phyloP scores from a whole-genome alignment of 2,329 filamentous ascomycete species.

The Lojkania enalia region DNA sequence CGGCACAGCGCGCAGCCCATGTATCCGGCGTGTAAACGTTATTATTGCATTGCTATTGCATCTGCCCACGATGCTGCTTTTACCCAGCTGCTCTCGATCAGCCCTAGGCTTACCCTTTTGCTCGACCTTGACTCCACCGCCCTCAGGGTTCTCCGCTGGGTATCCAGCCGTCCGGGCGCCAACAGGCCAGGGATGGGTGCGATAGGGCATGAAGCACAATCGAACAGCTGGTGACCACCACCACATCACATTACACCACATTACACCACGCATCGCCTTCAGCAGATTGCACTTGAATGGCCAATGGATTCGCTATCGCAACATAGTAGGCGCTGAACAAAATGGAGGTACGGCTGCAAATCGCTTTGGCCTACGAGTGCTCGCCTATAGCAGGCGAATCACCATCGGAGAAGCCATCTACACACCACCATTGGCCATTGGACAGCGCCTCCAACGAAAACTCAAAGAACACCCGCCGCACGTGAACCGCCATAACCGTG shows the following conservation, averaged over 20 bases:
- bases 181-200: not conserved
- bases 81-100: not conserved
- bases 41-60: conserved; percentile 2
- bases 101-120: not conserved
- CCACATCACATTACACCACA: too few species aligned
- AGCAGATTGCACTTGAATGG: not conserved
- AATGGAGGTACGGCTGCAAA: conserved; percentile 16
- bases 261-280: not conserved
- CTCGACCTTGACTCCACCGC: not conserved
- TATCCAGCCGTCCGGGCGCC: not conserved
- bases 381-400: conserved; percentile 5
- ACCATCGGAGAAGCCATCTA: not conserved
- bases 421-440: conserved; percentile 28
- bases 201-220: not conserved
- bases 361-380: conserved; percentile 12
- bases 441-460: conserved; percentile 26
- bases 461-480: conserved; percentile 22
- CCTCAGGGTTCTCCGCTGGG: not conserved
- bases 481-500: conserved; percentile 8
- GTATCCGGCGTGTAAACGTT: conserved; percentile 8
- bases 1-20: conserved; percentile 2
- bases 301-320: conserved; percentile 7
- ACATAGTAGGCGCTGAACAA: conserved; percentile 10
- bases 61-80: not conserved
- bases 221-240: not conserved